Base-by-base conservation (phyloP, 2,329 filamentous ascomycete species). In the Beauveria asiatica region DNA sequence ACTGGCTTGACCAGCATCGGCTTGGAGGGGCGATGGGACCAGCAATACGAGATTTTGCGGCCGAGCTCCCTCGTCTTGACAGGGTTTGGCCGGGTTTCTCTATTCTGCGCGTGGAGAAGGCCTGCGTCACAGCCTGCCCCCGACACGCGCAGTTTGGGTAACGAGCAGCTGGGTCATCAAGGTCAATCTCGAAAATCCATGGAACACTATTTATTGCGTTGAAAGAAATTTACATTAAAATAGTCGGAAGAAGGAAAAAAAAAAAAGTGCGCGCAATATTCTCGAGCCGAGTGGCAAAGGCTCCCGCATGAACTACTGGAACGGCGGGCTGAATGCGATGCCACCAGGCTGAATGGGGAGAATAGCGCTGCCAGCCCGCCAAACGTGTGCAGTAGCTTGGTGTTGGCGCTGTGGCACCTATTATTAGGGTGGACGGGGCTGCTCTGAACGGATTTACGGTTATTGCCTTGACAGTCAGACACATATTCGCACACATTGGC, bases 11-110 rank as follows among this genome's bases (percentile, higher is more conserved):
- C 27, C 27, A 48, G 42, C 23, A 41, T 42, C 41, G 49, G 49
- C 27, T n/a, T 54, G 27, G 49, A 51, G 37, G 57, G 48, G 39
- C 17, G 19, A 37, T 45, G 48, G 49, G 57, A 8, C 41, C 41
- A 60, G 49, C 23, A 59, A 60, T 60, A 60, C 57, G 57, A 60
- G 57, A 41, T 60, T 54, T 60, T 60, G 45, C 49, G 50, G 57
- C 42, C 30, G 49, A 49, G 57, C 30, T 60, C 23, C 33, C 46
- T 58, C 39, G 21, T 42, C 33, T 37, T 39, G 4, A 30, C 54
- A 48, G 54, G 54, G 27, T 58, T 44, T 50, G 17, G 55, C 10
- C 21, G 23, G 37, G 23, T 19, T 57, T 41, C 8, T 41, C 16
- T 27, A 10, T 9, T 41, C 37, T 50, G 23, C 37, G 37, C 48